phyloP scores from a whole-genome alignment of 345 rosid genomes.

The Pugionium dolabratum region DNA sequence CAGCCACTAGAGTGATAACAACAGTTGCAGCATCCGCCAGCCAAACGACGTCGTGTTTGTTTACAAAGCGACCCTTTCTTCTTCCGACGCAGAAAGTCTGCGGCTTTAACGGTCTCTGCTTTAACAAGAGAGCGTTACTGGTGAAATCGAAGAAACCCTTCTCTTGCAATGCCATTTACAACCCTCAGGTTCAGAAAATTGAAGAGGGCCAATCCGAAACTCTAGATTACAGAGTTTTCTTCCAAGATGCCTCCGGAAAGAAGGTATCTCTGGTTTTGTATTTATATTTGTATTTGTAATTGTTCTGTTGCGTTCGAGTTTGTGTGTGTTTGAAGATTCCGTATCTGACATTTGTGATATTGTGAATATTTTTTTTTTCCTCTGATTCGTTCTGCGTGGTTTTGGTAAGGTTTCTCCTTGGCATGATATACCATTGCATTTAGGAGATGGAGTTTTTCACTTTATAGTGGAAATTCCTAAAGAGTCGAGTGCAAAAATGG shows the following conservation, averaged over 20 bases:
- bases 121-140: conserved; percentile 23
- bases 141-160: conserved; percentile 46
- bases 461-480: conserved; percentile 52
- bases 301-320: not conserved
- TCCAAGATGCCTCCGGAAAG: conserved; percentile 56
- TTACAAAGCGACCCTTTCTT: conserved; percentile 41
- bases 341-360: not conserved
- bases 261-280: conserved; percentile 41
- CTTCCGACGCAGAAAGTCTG: conserved; percentile 26
- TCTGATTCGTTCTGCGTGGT: not conserved
- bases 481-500: conserved; percentile 96
- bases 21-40: conserved; percentile 31
- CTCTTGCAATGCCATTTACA: conserved; percentile 55
- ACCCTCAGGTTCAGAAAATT: conserved; percentile 50
- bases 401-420: conserved; percentile 78
- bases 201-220: conserved; percentile 73
- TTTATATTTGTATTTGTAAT: too few relatives aligned
- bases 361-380: not conserved
- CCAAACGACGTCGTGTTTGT: conserved; percentile 45
- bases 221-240: conserved; percentile 70
- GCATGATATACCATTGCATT: conserved; percentile 86
- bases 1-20: conserved; percentile 50
- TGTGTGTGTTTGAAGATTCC: not conserved
- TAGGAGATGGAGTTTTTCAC: conserved; percentile 84
- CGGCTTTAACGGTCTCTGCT: conserved; percentile 20